Evolutionary conservation across 352 stramenopile genomes (phyloP).

Genomic region (Pythium scleroteichum): DNA sequence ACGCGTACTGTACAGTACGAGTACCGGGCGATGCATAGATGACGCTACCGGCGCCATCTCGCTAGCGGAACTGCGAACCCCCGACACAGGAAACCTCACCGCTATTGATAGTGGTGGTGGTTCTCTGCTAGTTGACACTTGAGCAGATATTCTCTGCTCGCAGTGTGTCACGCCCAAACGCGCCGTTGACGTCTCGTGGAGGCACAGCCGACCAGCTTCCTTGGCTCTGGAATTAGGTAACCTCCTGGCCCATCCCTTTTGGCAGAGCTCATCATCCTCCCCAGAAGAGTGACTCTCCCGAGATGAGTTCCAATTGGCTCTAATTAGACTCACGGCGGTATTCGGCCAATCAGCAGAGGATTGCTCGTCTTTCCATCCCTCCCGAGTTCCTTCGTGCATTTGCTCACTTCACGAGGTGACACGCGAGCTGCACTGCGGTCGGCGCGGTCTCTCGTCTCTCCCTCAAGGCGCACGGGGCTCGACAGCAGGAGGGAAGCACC

Average conservation of each 20-base stretch:
- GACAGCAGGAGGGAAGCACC: background rate
- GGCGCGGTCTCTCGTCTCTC: slow-evolving; percentile 4
- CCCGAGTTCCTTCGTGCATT: background rate
- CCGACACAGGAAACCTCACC: no score
- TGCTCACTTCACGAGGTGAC: background rate
- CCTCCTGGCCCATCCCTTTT: background rate
- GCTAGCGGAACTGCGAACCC: no score
- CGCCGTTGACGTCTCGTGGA: no score
- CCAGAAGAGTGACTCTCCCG: slow-evolving; percentile 1
- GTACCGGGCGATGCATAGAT: no score
- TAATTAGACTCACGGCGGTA: background rate
- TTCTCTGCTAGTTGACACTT: no score
- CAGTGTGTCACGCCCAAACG: no score
- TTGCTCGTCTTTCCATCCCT: background rate
- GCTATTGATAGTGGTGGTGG: no score
- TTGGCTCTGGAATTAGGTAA: background rate
- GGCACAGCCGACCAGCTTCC: background rate
- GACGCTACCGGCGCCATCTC: no score
- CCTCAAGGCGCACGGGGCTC: background rate
- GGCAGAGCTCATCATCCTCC: slow-evolving; percentile 10
- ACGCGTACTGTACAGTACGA: no score
- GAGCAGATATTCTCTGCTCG: no score
- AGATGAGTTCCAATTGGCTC: background rate
- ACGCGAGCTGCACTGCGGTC: background rate
- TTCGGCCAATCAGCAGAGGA: background rate